These are phyloP conservation scores for Xylaria sp. DNA, from an alignment of 2,329 filamentous ascomycete genomes.

Conservation along the genomic window DNA sequence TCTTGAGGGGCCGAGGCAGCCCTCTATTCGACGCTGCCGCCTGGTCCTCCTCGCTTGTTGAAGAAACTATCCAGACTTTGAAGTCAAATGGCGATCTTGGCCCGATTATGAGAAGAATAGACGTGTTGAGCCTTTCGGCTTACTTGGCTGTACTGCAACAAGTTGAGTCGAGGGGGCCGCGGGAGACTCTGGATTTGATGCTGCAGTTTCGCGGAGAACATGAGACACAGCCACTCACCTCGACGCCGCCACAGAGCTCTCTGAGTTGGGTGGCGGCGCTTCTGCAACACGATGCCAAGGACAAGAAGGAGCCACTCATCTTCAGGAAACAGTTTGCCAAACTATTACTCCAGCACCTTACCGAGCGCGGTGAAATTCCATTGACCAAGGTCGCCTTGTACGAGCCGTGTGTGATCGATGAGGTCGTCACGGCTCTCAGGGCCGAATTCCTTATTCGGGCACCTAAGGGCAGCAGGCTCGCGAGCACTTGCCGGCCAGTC, in stretches of 20 bases:
- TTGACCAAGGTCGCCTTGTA: constrained; percentile 34
- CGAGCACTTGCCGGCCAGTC: constrained; percentile 46
- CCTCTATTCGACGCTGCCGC: constrained; percentile 26
- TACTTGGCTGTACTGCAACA: constrained; percentile 23
- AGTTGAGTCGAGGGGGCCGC: background rate
- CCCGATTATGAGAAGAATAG: constrained; percentile 24
- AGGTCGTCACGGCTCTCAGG: constrained; percentile 43
- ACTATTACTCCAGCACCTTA: constrained; percentile 23
- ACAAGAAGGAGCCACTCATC: background rate
- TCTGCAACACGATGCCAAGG: background rate
- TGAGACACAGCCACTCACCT: constrained; percentile 10
- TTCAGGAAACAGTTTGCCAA: constrained; percentile 2
- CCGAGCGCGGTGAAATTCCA: constrained; percentile 25
- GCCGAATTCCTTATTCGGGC: constrained; percentile 44
- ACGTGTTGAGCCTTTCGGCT: constrained; percentile 19
- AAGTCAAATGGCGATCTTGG: constrained; percentile 10
- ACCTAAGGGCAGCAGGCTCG: constrained; percentile 41
- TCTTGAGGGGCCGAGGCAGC: background rate
- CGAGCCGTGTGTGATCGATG: constrained; percentile 40
- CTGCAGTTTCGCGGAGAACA: constrained; percentile 1
- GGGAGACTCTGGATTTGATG: too few species aligned
- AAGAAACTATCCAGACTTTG: constrained; percentile 27
- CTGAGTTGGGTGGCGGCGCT: constrained; percentile 14
- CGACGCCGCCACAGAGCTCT: constrained; percentile 8
- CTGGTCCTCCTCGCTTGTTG: constrained; percentile 33